Evolutionary conservation across 2,329 filamentous ascomycete genomes (phyloP), one percentile per base, ranked within the genome.

Genomic region (Geosmithia morbida): DNA sequence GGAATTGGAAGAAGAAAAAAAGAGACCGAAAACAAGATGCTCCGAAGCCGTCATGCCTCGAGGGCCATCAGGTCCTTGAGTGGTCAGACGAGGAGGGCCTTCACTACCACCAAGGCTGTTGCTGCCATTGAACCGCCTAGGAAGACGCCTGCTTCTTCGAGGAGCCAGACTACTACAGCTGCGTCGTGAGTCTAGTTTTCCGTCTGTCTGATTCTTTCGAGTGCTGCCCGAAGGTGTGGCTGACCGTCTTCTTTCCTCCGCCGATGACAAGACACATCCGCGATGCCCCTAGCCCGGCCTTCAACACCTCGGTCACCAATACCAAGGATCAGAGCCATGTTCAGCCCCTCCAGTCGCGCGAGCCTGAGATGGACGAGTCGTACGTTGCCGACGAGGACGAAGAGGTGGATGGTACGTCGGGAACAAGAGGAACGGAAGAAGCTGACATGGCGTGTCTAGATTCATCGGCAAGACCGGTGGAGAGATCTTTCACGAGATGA

Each of bases 401-500:
- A n/a, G n/a, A n/a, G n/a, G n/a, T n/a, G n/a, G n/a, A n/a, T n/a
- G n/a, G n/a, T n/a, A n/a, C n/a, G n/a, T n/a, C n/a, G n/a, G n/a
- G 8, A 8, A 26, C 22, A 26, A 5, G 4, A 26, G 8, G 22
- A 26, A 26, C 22, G 8, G 22, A 26, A 26, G 22, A 26, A 8
- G 22, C 44, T 46, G 29, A 46, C 10, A n/a, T 10, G 37, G 13
- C n/a, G n/a, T n/a, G 4, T 20, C 7, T 54, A 87, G 83, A 51
- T 94, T 97, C 66, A 87, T 97, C 60, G 90, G 90, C 53, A 90
- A 89, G 75, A 94, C 81, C 45, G 90, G 92, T 61, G 92, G 92
- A 61, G 83, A 96, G 66, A 96, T 97, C 57, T 95, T 97, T 67
- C 89, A 97, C 66, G 90, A 97, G 69, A 97, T 97, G 90, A 96